Evolutionary conservation across 1,284 basidiomycete species (phyloP), one percentile per base, ranked within the genome.

Genomic region (Rhodotorula sp.): DNA sequence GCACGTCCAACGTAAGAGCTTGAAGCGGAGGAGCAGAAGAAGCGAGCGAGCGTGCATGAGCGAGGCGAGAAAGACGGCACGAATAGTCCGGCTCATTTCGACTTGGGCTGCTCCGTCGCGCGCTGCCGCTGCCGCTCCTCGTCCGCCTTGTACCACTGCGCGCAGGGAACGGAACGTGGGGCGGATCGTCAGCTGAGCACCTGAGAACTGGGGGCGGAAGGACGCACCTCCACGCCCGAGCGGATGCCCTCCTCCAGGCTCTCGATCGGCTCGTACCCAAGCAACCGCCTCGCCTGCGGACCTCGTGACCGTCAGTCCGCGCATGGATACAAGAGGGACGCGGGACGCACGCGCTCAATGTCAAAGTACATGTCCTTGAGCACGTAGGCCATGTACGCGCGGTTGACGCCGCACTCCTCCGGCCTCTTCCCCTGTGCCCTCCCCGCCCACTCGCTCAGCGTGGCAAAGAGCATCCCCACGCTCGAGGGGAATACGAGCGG

Each of bases 261-360:
- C 27, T 96, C 88, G 67, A 93, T 84, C 0, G 96, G 97, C 80
- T 94, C 92, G 82, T 99, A 99, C 5, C 92, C 94, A 53, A 99
- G 85, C 74, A 97, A 87, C 67, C 94, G 84, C 76, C 95, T 86
- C 13, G 96, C 93, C 76, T 77, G 57, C n/a, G n/a, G n/a, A 13
- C 0, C 15, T 13, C 21, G 48, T 13, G n/a, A 13, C 19, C 27
- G 32, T 65, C 58, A 62, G 61, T 37, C 9, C 21, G 3, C 25
- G n/a, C 13, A n/a, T 19, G 48, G 27, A 34, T 4, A 22, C 12
- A 3, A 15, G 32, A 15, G 5, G 17, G 21, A 25, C 10, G 36
- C 19, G 2, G 2, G 34, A 51, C 73, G 41, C 53, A 73, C 77
- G 84, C 93, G 94, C 84, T 99, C 96, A 64, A 96, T 94, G 80